Base-by-base conservation (phyloP, 148 eudicot genomes). In the Camellia lanceoleosa region DNA sequence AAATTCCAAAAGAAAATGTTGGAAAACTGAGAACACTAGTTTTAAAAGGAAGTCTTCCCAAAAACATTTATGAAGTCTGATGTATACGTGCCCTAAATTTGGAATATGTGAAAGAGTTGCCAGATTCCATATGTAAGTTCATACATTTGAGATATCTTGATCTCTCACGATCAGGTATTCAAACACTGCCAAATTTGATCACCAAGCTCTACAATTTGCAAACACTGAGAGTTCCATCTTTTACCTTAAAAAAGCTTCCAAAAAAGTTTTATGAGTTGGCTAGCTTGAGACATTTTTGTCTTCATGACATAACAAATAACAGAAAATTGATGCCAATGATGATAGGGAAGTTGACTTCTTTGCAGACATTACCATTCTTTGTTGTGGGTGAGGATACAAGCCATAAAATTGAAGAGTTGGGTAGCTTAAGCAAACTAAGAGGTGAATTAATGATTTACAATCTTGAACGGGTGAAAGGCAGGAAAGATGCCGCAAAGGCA, bases 171-270 rank as follows among this genome's bases (percentile, higher is more conserved):
- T 78, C 71, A 20, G 4, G 59, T 1, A 75, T 85, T 10, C 7
- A 51, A 68, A 15, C 7, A 5, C 80, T 85, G 16, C 85, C 88
- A 0, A 23, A 65, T 9, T 73, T 30, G 38, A 30, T 82, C 46
- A 72, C 38, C 1, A 30, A 1, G 38, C 38, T 30, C 38, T 30
- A 30, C 19, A 82, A 89, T 68, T 71, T 88, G 80, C 90, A 86
- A 18, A 87, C 92, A 13, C 47, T 85, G n/a, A 78, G 43, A 1
- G 68, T 84, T 12, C 5, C 9, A 18, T 2, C 0, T 1, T 80
- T 81, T 70, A 0, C 0, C 0, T 68, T 84, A 5, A n/a, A 18
- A 69, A 18, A 8, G n/a, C 18, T 86, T 43, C 83, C 87, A 3
- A 5, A 12, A 49, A 23, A 66, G n/a, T 30, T 83, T 3, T 12